phyloP scores from a whole-genome alignment of 768 basidiomycete species.

The Lentinula raphanica region DNA sequence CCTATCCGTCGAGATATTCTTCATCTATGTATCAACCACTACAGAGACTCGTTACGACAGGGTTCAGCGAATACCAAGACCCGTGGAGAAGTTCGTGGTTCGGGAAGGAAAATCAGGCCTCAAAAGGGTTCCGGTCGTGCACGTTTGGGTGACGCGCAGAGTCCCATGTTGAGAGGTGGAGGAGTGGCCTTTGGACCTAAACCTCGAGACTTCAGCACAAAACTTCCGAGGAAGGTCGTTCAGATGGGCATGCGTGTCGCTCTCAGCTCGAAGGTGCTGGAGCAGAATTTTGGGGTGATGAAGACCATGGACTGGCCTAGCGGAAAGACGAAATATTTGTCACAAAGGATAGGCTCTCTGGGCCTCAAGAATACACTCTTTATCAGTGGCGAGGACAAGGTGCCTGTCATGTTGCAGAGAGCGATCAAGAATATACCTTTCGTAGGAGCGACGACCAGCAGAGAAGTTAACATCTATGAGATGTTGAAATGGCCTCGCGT shows the following conservation, averaged over 20 bases:
- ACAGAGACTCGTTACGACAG: slow-evolving; percentile 85
- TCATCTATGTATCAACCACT: slow-evolving; percentile 85
- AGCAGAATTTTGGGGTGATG: slow-evolving; percentile 72
- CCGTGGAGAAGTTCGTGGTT: slow-evolving; percentile 84
- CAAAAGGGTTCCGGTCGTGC: slow-evolving; percentile 93
- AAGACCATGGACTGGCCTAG: slow-evolving; percentile 65
- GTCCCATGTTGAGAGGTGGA: slow-evolving; percentile 85
- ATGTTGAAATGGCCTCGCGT: slow-evolving; percentile 78
- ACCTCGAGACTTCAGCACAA: slow-evolving; percentile 87
- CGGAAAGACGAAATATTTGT: slow-evolving; percentile 66
- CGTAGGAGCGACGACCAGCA: slow-evolving; percentile 56
- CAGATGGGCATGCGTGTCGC: slow-evolving; percentile 92
- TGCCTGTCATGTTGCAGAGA: slow-evolving; percentile 52
- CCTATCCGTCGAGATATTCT: slow-evolving; percentile 90
- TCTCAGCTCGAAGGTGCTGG: slow-evolving; percentile 75
- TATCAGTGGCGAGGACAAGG: slow-evolving; percentile 55
- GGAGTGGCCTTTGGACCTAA: slow-evolving; percentile 90
- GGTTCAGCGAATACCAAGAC: slow-evolving; percentile 91
- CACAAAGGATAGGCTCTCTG: slow-evolving; percentile 54
- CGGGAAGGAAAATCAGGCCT: slow-evolving; percentile 80
- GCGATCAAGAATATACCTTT: slow-evolving; percentile 69
- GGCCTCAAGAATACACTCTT: slow-evolving; percentile 75
- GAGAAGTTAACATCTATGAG: slow-evolving; percentile 76
- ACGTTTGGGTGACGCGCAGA: slow-evolving; percentile 83
- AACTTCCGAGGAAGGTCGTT: slow-evolving; percentile 88